Evolutionary conservation across 2,329 filamentous ascomycete genomes (phyloP), one percentile per base, ranked within the genome.

Genomic region (Diaporthe amygdali): DNA sequence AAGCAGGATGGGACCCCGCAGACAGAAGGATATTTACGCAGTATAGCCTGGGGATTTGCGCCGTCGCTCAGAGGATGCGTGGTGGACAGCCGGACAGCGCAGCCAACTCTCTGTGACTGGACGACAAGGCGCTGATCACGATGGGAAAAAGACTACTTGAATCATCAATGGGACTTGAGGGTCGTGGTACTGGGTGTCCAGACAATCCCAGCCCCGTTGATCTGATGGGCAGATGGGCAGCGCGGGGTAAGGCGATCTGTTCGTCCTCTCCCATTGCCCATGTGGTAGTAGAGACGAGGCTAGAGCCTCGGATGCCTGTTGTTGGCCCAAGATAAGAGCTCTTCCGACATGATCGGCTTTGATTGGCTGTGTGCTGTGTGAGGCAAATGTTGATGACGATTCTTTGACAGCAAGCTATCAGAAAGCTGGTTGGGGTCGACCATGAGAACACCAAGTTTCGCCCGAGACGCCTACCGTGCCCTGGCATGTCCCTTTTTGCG

Each of bases 261-360:
- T 63, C 39, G 59, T 30, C 59, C 27, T 47, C 41, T 27, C 37
- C 37, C 10, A 39, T 39, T 47, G 59, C 59, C 30, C 59, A 17
- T 37, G 59, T 64, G 44, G 59, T 39, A 32, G 49, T 66, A 25
- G 32, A 51, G 56, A 56, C 71, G 71, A 70, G 71, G 68, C 71
- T 72, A 55, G 54, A 64, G 51, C 46, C 47, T 47, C 39, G 68
- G 37, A 68, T 55, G 63, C 49, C 32, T 46, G 41, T 72, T 52
- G 71, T 72, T 72, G 71, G 68, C 68, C 54, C 63, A 55, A 72
- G 71, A 72, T 72, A 72, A 72, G 71, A 68, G n/a, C 25, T 12
- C 15, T 20, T 8, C 30, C 27, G 37, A 67, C 56, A 37, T 51
- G 67, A 52, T 34, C 32, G 12, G 20, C 51, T 34, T 20, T 68